Evolutionary conservation across 2,329 filamentous ascomycete genomes (phyloP).

Genomic region (Fusarium sp.): DNA sequence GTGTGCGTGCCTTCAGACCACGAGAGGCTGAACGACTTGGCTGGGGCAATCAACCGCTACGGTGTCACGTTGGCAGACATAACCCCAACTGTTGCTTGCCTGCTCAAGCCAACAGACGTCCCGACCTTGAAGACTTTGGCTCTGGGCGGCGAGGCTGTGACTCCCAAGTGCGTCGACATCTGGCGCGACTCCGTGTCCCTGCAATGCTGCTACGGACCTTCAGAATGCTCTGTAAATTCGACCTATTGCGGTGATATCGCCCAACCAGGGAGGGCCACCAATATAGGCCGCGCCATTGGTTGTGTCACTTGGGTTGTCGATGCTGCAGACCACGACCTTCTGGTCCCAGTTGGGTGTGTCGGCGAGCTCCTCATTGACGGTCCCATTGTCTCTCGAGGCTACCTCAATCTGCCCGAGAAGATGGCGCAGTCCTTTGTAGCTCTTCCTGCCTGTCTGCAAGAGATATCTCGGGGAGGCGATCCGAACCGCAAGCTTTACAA

Average conservation of each 20-base stretch:
- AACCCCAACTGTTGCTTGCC: slow-evolving; percentile 31
- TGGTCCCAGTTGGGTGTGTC: slow-evolving; percentile 19
- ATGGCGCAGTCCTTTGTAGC: slow-evolving; percentile 23
- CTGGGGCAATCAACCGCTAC: slow-evolving; percentile 23
- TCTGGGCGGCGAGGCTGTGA: slow-evolving; percentile 30
- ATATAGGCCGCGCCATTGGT: slow-evolving; percentile 30
- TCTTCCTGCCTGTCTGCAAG: neutral
- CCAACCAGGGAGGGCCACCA: slow-evolving; percentile 25
- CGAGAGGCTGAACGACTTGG: slow-evolving; percentile 28
- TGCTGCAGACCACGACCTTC: neutral
- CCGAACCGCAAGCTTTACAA: slow-evolving; percentile 49
- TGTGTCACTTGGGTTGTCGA: slow-evolving; percentile 31
- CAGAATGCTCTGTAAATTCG: slow-evolving; percentile 29
- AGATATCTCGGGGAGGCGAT: accelerated
- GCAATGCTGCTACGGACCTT: slow-evolving; percentile 31
- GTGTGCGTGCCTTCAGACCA: slow-evolving; percentile 34
- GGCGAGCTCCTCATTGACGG: slow-evolving; percentile 34
- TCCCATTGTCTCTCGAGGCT: slow-evolving; percentile 33
- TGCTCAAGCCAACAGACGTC: slow-evolving; percentile 21
- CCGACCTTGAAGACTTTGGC: slow-evolving; percentile 27
- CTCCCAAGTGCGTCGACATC: slow-evolving; percentile 28
- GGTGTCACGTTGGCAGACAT: slow-evolving; percentile 25
- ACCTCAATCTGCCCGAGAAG: slow-evolving; percentile 29
- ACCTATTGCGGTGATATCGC: slow-evolving; percentile 18
- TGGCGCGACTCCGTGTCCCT: slow-evolving; percentile 33